A percentile compares a stretch with the other conserved stretches of the same genome.
Conservation (phyloP, 83 land plant genomes). For the Picea mariana region DNA sequence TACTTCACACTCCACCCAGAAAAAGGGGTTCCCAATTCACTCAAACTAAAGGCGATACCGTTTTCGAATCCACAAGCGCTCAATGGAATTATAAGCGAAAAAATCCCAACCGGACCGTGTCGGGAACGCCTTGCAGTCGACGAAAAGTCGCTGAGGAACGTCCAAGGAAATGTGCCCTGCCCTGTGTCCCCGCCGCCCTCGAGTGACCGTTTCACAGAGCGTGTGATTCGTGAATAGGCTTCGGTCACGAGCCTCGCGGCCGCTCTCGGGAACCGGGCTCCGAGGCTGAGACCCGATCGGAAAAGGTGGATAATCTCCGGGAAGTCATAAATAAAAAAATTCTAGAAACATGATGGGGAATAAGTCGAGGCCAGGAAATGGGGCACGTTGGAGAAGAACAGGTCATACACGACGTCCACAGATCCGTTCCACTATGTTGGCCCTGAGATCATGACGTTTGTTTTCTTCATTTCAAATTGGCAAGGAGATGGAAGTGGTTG, state of each 20-base stretch:
- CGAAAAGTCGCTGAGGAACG: conserved; percentile 6
- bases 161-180: background rate
- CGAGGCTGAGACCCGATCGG: background rate
- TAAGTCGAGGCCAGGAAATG: no score
- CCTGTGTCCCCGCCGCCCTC: background rate
- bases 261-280: background rate
- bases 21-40: background rate
- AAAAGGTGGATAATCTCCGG: no score
- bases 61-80: background rate
- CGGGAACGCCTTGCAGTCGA: conserved; percentile 6
- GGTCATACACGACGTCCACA: no score
- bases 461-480: no score
- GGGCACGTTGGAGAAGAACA: no score
- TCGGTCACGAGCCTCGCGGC: background rate
- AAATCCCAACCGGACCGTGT: background rate
- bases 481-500: no score
- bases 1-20: background rate
- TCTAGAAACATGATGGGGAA: no score
- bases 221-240: background rate
- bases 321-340: no score
- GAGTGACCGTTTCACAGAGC: no score
- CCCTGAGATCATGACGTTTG: no score
- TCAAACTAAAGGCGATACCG: background rate
- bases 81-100: background rate
- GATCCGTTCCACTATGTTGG: no score